phyloP scores from a whole-genome alignment of 2,329 filamentous ascomycete genomes.

The Colletotrichum sublineola region DNA sequence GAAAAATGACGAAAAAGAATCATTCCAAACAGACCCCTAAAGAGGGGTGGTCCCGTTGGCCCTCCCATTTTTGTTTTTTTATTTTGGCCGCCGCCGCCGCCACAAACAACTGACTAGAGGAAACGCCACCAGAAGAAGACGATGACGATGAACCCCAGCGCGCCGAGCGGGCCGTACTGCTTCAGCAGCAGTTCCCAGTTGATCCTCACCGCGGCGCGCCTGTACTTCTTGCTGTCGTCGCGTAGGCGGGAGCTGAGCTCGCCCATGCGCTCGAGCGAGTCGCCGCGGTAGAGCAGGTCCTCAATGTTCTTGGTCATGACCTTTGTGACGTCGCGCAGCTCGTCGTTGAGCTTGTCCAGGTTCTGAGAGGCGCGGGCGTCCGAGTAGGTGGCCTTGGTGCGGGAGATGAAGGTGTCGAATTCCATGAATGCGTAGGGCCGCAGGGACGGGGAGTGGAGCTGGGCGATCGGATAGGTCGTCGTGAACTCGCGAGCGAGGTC shows the following conservation, averaged over 20 bases:
- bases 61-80: neutral
- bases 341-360: slow-evolving; percentile 94
- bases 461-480: slow-evolving; percentile 80
- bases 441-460: slow-evolving; percentile 80
- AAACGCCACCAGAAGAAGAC: slow-evolving; percentile 94
- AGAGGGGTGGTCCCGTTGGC: neutral
- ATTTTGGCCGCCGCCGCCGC: neutral
- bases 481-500: slow-evolving; percentile 93
- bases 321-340: slow-evolving; percentile 96
- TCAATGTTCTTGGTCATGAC: slow-evolving; percentile 99
- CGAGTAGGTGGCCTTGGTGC: slow-evolving; percentile 93
- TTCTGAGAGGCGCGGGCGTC: slow-evolving; percentile 93
- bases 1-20: too few species aligned
- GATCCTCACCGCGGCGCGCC: slow-evolving; percentile 90
- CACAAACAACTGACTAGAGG: slow-evolving; percentile 67
- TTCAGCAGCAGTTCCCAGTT: slow-evolving; percentile 98
- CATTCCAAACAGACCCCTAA: neutral
- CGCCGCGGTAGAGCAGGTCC: slow-evolving; percentile 93
- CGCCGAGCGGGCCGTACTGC: slow-evolving; percentile 94
- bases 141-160: slow-evolving; percentile 83
- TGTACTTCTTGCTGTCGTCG: slow-evolving; percentile 96
- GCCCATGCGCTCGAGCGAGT: slow-evolving; percentile 96
- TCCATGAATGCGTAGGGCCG: slow-evolving; percentile 97
- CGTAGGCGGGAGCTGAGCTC: slow-evolving; percentile 89
- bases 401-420: slow-evolving; percentile 96